These are phyloP conservation scores for Vicia faba DNA, from an alignment of 306 rosid genomes.

Conservation along the genomic window DNA sequence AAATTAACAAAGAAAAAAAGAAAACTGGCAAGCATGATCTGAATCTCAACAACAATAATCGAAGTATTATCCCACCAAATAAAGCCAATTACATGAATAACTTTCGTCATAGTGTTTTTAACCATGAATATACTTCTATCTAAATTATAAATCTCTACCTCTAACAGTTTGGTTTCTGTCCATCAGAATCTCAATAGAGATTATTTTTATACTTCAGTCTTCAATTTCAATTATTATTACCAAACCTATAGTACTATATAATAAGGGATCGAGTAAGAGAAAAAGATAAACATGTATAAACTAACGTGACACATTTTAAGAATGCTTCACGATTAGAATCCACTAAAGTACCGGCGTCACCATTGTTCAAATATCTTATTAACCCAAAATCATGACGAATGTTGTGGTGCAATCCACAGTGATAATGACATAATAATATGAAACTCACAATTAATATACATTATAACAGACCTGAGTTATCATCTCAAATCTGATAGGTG, in stretches of 20 bases:
- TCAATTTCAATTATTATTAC: background rate
- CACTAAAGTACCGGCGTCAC: background rate
- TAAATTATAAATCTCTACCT: too few relatives aligned
- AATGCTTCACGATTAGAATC: background rate
- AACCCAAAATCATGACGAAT: background rate
- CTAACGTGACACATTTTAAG: background rate
- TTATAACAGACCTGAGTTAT: constrained; percentile 31
- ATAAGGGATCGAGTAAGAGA: background rate
- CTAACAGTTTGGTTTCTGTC: too few relatives aligned
- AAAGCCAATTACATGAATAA: too few relatives aligned
- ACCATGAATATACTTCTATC: too few relatives aligned
- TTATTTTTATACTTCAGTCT: background rate
- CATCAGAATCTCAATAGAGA: background rate
- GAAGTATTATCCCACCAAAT: too few relatives aligned
- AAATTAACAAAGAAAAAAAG: too few relatives aligned
- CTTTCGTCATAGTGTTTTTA: too few relatives aligned
- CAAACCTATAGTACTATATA: background rate
- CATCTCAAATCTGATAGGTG: constrained; percentile 32
- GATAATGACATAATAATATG: constrained; percentile 10
- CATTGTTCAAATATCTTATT: background rate
- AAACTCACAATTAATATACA: constrained; percentile 36
- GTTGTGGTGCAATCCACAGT: background rate
- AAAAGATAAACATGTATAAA: constrained; percentile 2
- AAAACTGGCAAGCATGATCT: too few relatives aligned
- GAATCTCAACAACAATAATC: too few relatives aligned